Percentiles rank a stretch among this genome's conserved stretches.
Evolutionary conservation across 495 filamentous ascomycete genomes (phyloP).

Genomic region (Rhypophila decipiens): DNA sequence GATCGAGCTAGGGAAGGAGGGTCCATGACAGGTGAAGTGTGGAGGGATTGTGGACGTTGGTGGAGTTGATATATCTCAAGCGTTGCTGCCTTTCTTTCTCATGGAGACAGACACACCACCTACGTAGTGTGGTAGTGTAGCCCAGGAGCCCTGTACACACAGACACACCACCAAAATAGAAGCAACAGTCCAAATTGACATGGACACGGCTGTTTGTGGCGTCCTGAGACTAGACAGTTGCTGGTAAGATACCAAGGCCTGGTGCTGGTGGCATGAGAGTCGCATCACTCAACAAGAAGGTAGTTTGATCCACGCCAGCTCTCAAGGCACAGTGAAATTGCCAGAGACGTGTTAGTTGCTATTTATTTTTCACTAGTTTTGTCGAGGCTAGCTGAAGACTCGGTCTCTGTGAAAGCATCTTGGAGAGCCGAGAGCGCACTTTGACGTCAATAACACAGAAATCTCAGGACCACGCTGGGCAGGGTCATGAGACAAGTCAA

Average conservation of each 20-base stretch:
- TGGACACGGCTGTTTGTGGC: too few relatives aligned
- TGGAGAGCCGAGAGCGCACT: slow-evolving; percentile 12
- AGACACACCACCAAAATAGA: not conserved
- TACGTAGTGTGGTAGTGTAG: too few relatives aligned
- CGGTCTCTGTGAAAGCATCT: not conserved
- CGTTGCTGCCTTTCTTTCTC: too few relatives aligned
- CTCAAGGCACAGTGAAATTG: too few relatives aligned
- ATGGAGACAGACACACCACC: too few relatives aligned
- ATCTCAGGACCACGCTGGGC: slow-evolving; percentile 2
- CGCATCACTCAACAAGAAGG: too few relatives aligned
- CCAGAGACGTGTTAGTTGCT: not conserved
- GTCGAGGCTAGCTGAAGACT: slow-evolving; percentile 1
- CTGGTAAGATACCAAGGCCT: too few relatives aligned
- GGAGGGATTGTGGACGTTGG: not conserved
- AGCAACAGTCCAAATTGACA: not conserved
- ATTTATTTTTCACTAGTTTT: not conserved
- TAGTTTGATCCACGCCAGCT: too few relatives aligned
- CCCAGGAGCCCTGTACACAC: too few relatives aligned
- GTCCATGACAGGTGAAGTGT: not conserved
- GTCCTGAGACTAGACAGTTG: too few relatives aligned
- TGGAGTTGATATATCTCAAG: not conserved
- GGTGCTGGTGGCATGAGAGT: too few relatives aligned
- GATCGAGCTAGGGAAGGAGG: slow-evolving; percentile 12
- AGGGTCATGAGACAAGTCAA: slow-evolving; percentile 15
- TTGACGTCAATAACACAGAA: not conserved